Evolutionary conservation across 2,329 filamentous ascomycete species (phyloP).

Genomic region (Hypoxylon sp.): DNA sequence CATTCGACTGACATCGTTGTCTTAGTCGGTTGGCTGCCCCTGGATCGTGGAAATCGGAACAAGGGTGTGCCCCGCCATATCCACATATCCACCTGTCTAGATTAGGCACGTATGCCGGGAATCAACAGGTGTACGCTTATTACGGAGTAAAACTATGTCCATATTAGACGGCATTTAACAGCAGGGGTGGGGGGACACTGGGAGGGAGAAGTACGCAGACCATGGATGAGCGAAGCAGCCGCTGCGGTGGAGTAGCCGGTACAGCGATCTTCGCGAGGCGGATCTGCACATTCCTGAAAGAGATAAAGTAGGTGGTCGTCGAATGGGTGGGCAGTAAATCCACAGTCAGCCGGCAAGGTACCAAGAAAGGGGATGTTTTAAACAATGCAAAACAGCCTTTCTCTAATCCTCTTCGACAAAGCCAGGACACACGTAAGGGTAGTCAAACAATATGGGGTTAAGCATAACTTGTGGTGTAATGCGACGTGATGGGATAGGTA

Average conservation of each 20-base stretch:
- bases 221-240: slow-evolving; percentile 22
- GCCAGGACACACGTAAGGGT: neutral
- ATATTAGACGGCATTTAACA: slow-evolving; percentile 26
- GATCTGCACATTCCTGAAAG: slow-evolving; percentile 42
- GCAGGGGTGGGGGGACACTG: slow-evolving; percentile 25
- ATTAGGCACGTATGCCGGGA: slow-evolving; percentile 35
- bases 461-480: slow-evolving; percentile 25
- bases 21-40: slow-evolving; percentile 36
- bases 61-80: slow-evolving; percentile 34
- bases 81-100: slow-evolving; percentile 28
- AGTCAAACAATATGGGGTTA: slow-evolving; percentile 16
- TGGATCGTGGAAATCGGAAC: slow-evolving; percentile 43
- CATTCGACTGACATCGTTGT: slow-evolving; percentile 41
- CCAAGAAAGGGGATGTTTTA: slow-evolving; percentile 25
- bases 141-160: slow-evolving; percentile 26
- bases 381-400: slow-evolving; percentile 41
- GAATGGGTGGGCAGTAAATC: slow-evolving; percentile 33
- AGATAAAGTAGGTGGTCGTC: slow-evolving; percentile 39
- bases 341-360: slow-evolving; percentile 21
- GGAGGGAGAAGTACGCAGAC: slow-evolving; percentile 14
- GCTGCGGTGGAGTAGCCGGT: slow-evolving; percentile 35
- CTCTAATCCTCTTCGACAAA: slow-evolving; percentile 20
- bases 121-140: slow-evolving; percentile 26
- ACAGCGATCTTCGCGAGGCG: slow-evolving; percentile 43
- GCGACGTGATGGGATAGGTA: slow-evolving; percentile 16